These are phyloP conservation scores for Candolleomyces efflorescens DNA, from an alignment of 768 basidiomycete genomes.

Conservation along the genomic window DNA sequence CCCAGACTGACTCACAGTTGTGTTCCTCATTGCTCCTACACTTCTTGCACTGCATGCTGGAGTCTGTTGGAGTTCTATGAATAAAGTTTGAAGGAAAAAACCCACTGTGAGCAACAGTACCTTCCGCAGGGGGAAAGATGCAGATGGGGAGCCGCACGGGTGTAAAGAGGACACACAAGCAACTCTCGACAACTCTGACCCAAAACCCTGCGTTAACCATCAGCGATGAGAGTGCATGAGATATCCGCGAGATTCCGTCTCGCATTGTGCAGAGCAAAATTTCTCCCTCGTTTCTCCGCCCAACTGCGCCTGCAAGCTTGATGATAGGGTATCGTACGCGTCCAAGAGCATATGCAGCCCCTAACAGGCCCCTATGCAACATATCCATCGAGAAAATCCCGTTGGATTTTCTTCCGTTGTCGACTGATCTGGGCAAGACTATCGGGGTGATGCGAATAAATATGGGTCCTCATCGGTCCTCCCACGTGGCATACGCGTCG, in stretches of 20 bases:
- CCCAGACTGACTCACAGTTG: no score
- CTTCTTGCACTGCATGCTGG: no score
- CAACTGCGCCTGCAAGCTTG: no score
- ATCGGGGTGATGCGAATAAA: no score
- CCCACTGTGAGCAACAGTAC: background rate
- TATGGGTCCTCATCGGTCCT: background rate
- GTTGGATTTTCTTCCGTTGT: no score
- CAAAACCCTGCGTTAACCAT: background rate
- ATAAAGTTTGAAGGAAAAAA: background rate
- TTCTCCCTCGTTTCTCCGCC: background rate
- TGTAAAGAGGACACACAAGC: background rate
- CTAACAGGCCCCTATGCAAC: no score
- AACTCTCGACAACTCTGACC: background rate
- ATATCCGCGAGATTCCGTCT: background rate
- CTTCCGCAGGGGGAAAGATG: conserved; percentile 2
- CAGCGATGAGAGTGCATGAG: no score
- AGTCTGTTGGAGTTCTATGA: background rate
- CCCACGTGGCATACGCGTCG: background rate
- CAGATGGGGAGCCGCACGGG: background rate
- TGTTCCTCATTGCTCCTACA: no score
- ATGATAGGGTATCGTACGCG: no score
- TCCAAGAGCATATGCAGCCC: no score
- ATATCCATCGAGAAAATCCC: no score
- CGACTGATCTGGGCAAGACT: no score
- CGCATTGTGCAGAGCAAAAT: background rate